Base-by-base conservation (phyloP, 2,329 filamentous ascomycete species). In the Tolypocladium cylindrosporum region DNA sequence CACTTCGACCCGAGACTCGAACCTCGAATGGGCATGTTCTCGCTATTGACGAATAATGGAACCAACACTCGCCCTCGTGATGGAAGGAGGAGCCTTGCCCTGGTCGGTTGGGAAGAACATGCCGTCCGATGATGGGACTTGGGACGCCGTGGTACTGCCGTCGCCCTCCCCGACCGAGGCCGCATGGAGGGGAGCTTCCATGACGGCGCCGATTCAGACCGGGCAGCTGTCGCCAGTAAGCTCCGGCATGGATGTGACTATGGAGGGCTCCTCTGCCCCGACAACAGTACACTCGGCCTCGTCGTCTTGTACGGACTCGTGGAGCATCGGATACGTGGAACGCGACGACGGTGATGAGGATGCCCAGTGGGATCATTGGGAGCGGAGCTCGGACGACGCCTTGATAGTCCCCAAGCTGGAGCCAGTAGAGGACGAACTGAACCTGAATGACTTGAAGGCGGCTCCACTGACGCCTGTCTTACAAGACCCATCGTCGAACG, bases 151-250 rank as follows among this genome's bases (percentile, higher is more conserved):
- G 59, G 62, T 66, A 39, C 61, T 68, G 58, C 69, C 64, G 42
- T 69, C 72, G 7, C 67, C 72, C 21, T 72, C 72, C 21, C 65
- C 69, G 27, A 68, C 66, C 54, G 70, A 70, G 24, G 57, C 66
- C 36, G 51, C 64, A 14, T 72, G 71, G 71, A 64, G 66, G 55
- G 59, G 63, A 14, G 55, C 61, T 31, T 59, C 62, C 21, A 62
- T 62, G 55, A 60, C 61, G 40, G 59, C 61, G 48, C 71, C 73
- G 57, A 65, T 72, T 54, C 74, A 74, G 41, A 73, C 74, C 14
- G 77, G 78, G 50, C 80, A 81, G 63, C 68, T 82, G 58, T 83
- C 81, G 42, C 80, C 80, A 45, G 73, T 79, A 63, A 83, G 80
- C 68, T 77, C 77, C 59, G 76, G 74, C 60, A 73, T 79, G 66